A percentile compares a stretch with the other conserved stretches of the same genome.
Evolutionary conservation across 2,329 filamentous ascomycete genomes (phyloP).

Genomic region (Aspergillus pseudoterreus): DNA sequence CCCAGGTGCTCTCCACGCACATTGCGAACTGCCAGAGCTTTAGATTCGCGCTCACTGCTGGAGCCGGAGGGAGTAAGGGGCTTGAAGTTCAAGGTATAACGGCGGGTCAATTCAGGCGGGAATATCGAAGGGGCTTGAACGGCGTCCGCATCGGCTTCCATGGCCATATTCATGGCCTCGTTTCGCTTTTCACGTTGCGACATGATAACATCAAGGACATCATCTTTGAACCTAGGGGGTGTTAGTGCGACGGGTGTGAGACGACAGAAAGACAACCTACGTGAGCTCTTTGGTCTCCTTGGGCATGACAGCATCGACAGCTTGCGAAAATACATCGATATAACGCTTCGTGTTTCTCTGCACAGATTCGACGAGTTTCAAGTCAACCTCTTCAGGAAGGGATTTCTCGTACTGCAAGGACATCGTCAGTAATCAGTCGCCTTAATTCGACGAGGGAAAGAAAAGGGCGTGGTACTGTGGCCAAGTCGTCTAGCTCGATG

Average conservation of each 20-base stretch:
- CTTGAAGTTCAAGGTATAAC: constrained; percentile 96
- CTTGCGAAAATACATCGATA: constrained; percentile 82
- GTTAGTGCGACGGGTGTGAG: constrained; percentile 16
- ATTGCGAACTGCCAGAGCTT: constrained; percentile 83
- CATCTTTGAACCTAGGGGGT: constrained; percentile 79
- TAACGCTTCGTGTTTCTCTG: constrained; percentile 93
- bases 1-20: constrained; percentile 91
- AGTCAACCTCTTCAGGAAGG: constrained; percentile 63
- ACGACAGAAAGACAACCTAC: constrained; percentile 44
- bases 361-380: constrained; percentile 71
- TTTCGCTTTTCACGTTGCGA: constrained; percentile 85
- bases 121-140: constrained; percentile 72
- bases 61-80: constrained; percentile 72
- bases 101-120: constrained; percentile 82
- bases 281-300: constrained; percentile 71
- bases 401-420: constrained; percentile 67
- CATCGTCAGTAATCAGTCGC: neutral
- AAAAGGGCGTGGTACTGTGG: constrained; percentile 52
- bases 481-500: constrained; percentile 86
- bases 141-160: constrained; percentile 63
- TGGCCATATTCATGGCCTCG: constrained; percentile 66
- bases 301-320: constrained; percentile 84
- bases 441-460: neutral
- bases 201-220: constrained; percentile 95
- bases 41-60: constrained; percentile 55